Conservation (phyloP, 768 basidiomycete genomes). For the Mycena pura region DNA sequence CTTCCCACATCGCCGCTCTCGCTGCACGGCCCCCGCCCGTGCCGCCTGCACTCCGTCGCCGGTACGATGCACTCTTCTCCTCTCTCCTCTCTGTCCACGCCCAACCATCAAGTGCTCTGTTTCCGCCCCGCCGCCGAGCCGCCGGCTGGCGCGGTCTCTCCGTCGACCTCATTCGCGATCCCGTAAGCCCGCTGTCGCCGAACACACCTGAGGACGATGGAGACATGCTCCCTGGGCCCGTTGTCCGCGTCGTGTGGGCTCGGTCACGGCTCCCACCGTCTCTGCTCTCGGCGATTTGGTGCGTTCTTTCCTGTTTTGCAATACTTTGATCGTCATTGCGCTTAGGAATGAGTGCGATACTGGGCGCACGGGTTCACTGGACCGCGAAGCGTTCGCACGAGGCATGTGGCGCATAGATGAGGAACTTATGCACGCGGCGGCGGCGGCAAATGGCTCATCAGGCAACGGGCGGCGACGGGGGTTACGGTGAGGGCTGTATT, state of each 20-base stretch:
- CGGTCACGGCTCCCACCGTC: slow-evolving; percentile 21
- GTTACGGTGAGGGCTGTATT: too few relatives aligned
- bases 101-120: slow-evolving; percentile 42
- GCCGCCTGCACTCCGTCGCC: slow-evolving; percentile 63
- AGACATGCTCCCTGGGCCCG: slow-evolving; percentile 12
- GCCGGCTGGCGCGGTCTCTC: slow-evolving; percentile 80
- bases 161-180: slow-evolving; percentile 65
- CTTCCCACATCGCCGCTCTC: slow-evolving; percentile 31
- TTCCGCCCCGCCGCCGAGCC: slow-evolving; percentile 51
- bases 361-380: slow-evolving; percentile 59
- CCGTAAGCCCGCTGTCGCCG: slow-evolving; percentile 38
- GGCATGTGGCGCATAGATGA: slow-evolving; percentile 92
- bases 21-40: slow-evolving; percentile 68
- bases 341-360: slow-evolving; percentile 77
- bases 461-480: neutral
- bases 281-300: slow-evolving; percentile 72
- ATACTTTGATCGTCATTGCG: neutral
- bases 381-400: slow-evolving; percentile 69
- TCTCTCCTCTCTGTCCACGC: slow-evolving; percentile 70
- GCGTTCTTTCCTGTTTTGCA: slow-evolving; percentile 26
- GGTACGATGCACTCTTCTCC: slow-evolving; percentile 74
- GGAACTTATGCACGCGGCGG: slow-evolving; percentile 65
- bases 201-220: slow-evolving; percentile 20
- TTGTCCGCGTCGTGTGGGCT: slow-evolving; percentile 19
- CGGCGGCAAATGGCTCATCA: neutral